Percentiles rank a stretch among this genome's conserved stretches.
phyloP scores from a whole-genome alignment of 2,329 filamentous ascomycete species.

The Ramularia endophylla region DNA sequence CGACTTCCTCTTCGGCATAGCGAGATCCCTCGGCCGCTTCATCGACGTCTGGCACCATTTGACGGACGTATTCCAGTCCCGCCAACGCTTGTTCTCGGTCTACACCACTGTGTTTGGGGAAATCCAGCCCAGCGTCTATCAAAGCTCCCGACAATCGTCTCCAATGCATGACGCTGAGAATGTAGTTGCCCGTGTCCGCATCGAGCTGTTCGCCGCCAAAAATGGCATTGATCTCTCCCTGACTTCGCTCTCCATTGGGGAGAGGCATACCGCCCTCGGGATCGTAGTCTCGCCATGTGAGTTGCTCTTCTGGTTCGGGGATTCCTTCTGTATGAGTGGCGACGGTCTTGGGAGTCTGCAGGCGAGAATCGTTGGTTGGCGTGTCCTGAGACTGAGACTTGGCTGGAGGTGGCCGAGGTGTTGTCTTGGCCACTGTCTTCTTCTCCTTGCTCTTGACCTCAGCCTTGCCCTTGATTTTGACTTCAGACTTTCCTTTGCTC shows the following conservation, averaged over 20 bases:
- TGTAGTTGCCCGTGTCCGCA: slow-evolving; percentile 31
- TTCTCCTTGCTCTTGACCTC: too few relatives aligned
- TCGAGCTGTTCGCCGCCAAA: slow-evolving; percentile 28
- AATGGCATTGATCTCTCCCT: slow-evolving; percentile 25
- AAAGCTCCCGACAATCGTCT: slow-evolving; percentile 32
- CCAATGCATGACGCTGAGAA: slow-evolving; percentile 33
- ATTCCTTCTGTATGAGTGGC: slow-evolving; percentile 26
- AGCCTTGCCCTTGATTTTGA: too few relatives aligned
- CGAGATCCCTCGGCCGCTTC: slow-evolving; percentile 28
- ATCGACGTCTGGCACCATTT: slow-evolving; percentile 28
- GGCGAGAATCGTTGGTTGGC: slow-evolving; percentile 11
- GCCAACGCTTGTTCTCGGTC: slow-evolving; percentile 23
- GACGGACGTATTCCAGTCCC: slow-evolving; percentile 30
- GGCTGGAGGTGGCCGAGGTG: neutral
- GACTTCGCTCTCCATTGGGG: slow-evolving; percentile 25
- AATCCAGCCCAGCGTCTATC: slow-evolving; percentile 31
- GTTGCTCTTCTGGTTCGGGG: slow-evolving; percentile 8
- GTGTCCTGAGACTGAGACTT: slow-evolving; percentile 3
- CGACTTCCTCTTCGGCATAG: slow-evolving; percentile 32
- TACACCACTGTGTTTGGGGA: slow-evolving; percentile 23
- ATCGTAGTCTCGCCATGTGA: slow-evolving; percentile 35
- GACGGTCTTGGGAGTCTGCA: slow-evolving; percentile 21
- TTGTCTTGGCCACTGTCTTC: too few relatives aligned
- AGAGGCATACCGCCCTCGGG: slow-evolving; percentile 32
- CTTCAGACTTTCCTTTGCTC: neutral